phyloP scores from a whole-genome alignment of 2,329 filamentous ascomycete species.

The Fusarium sp. region DNA sequence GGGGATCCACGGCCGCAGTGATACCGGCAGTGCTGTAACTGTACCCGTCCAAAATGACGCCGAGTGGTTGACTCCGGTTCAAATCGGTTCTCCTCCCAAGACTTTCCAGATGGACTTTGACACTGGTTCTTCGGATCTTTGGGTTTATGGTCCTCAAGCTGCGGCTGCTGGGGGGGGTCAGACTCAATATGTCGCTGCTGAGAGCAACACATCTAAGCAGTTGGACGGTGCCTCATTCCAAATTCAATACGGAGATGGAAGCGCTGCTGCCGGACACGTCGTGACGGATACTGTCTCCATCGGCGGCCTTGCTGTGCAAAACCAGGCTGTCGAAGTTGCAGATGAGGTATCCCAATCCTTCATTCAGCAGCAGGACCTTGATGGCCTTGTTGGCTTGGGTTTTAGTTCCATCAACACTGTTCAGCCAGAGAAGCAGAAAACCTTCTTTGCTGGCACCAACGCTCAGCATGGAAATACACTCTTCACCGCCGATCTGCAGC shows the following conservation, averaged over 20 bases:
- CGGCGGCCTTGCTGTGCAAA: conserved; percentile 54
- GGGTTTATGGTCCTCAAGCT: conserved; percentile 62
- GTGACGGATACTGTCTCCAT: conserved; percentile 57
- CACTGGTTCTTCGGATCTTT: conserved; percentile 60
- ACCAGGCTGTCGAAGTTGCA: conserved; percentile 59
- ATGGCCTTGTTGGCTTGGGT: conserved; percentile 58
- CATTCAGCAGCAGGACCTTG: conserved; percentile 51
- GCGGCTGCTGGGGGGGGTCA: conserved; percentile 53
- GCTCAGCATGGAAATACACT: conserved; percentile 51
- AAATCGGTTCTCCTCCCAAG: conserved; percentile 57
- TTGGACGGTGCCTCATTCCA: conserved; percentile 54
- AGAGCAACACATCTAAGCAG: conserved; percentile 53
- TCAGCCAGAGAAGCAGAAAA: conserved; percentile 54
- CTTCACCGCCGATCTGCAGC: conserved; percentile 77
- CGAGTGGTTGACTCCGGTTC: conserved; percentile 55
- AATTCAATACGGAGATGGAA: conserved; percentile 61
- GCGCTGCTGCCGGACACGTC: conserved; percentile 56
- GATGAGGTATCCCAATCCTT: conserved; percentile 55
- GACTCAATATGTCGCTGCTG: conserved; percentile 51
- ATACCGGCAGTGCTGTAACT: conserved; percentile 45
- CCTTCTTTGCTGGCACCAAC: conserved; percentile 55
- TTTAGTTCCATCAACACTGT: conserved; percentile 59
- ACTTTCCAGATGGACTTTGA: conserved; percentile 59
- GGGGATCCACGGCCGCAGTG: conserved; percentile 38
- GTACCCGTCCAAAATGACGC: conserved; percentile 47